Conservation (phyloP, 2,329 filamentous ascomycete genomes). For the Neofusicoccum laricinum region DNA sequence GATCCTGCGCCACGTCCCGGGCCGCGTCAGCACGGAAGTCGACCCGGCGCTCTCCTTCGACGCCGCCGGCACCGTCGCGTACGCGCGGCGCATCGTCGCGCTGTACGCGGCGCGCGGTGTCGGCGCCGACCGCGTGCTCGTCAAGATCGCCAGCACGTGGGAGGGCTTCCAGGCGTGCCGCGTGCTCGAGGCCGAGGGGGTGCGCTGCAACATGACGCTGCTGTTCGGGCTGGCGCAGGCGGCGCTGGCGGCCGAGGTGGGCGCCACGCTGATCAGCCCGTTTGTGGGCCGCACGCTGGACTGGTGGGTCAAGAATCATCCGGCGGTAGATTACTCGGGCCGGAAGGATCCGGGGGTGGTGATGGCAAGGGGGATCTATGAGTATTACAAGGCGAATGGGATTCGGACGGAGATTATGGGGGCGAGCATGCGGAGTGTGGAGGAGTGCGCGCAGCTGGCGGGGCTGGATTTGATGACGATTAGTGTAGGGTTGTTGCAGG, state of each 20-base stretch:
- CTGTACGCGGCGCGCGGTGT: constrained; percentile 48
- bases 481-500: constrained; percentile 49
- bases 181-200: constrained; percentile 51
- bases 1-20: background rate
- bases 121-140: constrained; percentile 47
- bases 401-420: constrained; percentile 53
- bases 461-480: constrained; percentile 60
- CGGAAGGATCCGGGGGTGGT: constrained; percentile 48
- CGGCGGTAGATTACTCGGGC: constrained; percentile 52
- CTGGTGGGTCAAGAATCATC: constrained; percentile 55
- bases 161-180: constrained; percentile 62
- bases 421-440: constrained; percentile 55
- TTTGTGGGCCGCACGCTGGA: constrained; percentile 21
- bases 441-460: constrained; percentile 58
- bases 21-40: constrained; percentile 3
- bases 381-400: constrained; percentile 46
- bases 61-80: constrained; percentile 37
- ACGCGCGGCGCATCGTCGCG: constrained; percentile 42
- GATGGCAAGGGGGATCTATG: constrained; percentile 49
- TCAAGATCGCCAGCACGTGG: constrained; percentile 64
- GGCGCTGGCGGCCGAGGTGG: constrained; percentile 54
- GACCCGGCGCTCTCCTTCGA: background rate
- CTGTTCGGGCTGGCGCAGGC: constrained; percentile 63
- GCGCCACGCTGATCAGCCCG: constrained; percentile 62
- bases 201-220: constrained; percentile 60